Base-by-base conservation (phyloP, 345 rosid genomes). In the Euphorbia tirucalli region DNA sequence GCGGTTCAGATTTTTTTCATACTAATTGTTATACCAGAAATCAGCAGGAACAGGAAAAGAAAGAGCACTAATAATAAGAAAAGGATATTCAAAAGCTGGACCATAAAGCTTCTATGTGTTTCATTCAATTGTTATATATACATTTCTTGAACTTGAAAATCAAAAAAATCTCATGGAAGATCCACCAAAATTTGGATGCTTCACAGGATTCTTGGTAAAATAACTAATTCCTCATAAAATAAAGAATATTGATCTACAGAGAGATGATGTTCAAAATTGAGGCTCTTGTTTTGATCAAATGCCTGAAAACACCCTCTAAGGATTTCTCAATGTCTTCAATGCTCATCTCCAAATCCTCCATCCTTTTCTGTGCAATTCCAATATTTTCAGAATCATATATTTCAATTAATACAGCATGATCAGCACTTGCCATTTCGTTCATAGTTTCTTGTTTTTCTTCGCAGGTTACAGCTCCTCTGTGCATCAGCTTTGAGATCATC, bases 221-320 rank as follows among this genome's bases (percentile, higher is more conserved):
- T 35, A 35, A 35, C 39, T 35, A 35, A n/a, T n/a, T n/a, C n/a
- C n/a, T n/a, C n/a, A n/a, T n/a, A n/a, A n/a, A n/a, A n/a, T n/a
- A n/a, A 27, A 41, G 24, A 21, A 39, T 3, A 11, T 18, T 9
- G 27, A 52, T 43, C 73, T 81, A 90, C 48, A 78, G 86, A 62
- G 92, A 91, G 68, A 86, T 69, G n/a, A 89, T 86, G 79, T 88
- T 93, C 79, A 89, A 78, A 67, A 91, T 76, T 16, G 93, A 78
- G 25, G 90, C 74, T 74, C 97, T 84, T 69, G 91, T 70, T 77
- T 85, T 87, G 7, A 88, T 79, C 84, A 93, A 73, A 52, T 70
- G 44, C 84, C 92, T 87, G 65, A 86, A 86, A 64, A 86, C 60
- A 27, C 83, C 49, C 72, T 91, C 89, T 61, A 93, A 74, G 41